A percentile compares a stretch with the other conserved stretches of the same genome.
Conservation (phyloP, 139 green algal genomes). For the Gonium pectorale region DNA sequence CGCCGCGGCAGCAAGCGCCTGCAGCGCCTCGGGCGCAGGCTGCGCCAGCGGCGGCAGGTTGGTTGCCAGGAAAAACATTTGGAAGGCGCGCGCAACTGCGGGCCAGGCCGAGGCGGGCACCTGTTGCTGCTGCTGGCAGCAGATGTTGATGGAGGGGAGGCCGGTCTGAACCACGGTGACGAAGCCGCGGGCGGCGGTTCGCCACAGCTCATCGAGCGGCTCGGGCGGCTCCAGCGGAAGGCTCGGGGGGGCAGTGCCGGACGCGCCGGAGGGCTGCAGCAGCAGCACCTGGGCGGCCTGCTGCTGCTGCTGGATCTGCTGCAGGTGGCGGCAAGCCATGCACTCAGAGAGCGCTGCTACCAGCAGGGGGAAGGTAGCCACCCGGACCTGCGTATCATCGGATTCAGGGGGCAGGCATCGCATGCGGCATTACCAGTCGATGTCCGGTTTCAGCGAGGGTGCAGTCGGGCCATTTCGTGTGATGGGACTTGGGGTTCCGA, state of each 20-base stretch:
- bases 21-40: background rate
- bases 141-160: conserved; percentile 80
- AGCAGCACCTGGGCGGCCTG: background rate
- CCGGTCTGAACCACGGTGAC: conserved; percentile 71
- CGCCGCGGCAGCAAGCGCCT: background rate
- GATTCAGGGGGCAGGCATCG: too few relatives aligned
- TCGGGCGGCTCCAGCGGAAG: background rate
- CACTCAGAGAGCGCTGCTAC: conserved; percentile 72
- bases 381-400: conserved; percentile 66
- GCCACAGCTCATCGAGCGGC: conserved; percentile 74
- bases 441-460: too few relatives aligned
- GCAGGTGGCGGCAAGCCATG: conserved; percentile 69
- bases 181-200: conserved; percentile 67
- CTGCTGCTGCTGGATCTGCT: background rate
- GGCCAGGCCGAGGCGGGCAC: conserved; percentile 56
- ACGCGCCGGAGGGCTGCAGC: too few relatives aligned
- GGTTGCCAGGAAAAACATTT: conserved; percentile 72
- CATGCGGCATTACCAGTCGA: too few relatives aligned
- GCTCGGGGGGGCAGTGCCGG: background rate
- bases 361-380: conserved; percentile 70
- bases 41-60: conserved; percentile 43
- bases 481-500: too few relatives aligned
- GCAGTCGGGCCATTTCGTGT: too few relatives aligned
- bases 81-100: conserved; percentile 65
- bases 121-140: conserved; percentile 9